A percentile compares a stretch with the other conserved stretches of the same genome.
These are phyloP conservation scores for Aspergillus spinulosporus DNA, from an alignment of 2,329 filamentous ascomycete genomes.

Conservation along the genomic window DNA sequence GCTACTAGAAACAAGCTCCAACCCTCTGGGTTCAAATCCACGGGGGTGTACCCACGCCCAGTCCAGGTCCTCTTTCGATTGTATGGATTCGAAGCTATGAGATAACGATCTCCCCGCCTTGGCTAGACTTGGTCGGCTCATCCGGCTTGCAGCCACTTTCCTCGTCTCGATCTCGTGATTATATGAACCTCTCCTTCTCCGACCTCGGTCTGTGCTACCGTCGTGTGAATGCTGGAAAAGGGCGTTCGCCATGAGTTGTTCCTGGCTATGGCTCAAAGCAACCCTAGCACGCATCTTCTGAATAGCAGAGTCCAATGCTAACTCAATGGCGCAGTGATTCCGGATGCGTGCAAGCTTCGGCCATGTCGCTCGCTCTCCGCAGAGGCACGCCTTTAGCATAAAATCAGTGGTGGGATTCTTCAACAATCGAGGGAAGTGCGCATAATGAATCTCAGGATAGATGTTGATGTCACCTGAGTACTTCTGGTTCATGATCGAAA, in stretches of 20 bases:
- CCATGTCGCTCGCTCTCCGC: slow-evolving; percentile 87
- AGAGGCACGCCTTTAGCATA: slow-evolving; percentile 74
- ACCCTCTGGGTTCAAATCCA: slow-evolving; percentile 6
- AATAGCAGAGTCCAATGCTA: slow-evolving; percentile 61
- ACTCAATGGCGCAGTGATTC: slow-evolving; percentile 84
- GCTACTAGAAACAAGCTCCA: slow-evolving; percentile 11
- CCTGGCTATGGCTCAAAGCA: slow-evolving; percentile 33
- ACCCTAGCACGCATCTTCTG: slow-evolving; percentile 43
- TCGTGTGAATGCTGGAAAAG: slow-evolving; percentile 23
- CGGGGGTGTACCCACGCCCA: slow-evolving; percentile 4
- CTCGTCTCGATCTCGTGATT: slow-evolving; percentile 32
- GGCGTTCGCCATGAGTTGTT: slow-evolving; percentile 24
- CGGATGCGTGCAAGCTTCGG: slow-evolving; percentile 81
- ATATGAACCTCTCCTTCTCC: slow-evolving; percentile 33
- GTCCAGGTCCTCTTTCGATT: slow-evolving; percentile 2
- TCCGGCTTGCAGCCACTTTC: slow-evolving; percentile 10
- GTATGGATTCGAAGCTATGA: slow-evolving; percentile 10
- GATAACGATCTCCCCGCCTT: slow-evolving; percentile 22
- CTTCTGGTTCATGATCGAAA: slow-evolving; percentile 81
- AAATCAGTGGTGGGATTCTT: slow-evolving; percentile 84
- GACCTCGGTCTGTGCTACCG: slow-evolving; percentile 25
- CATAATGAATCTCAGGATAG: slow-evolving; percentile 72
- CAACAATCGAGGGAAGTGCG: slow-evolving; percentile 73
- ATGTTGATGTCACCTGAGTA: slow-evolving; percentile 97
- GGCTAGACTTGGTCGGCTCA: slow-evolving; percentile 11